Percentiles rank a stretch among this genome's conserved stretches.
phyloP scores from a whole-genome alignment of 2,329 filamentous ascomycete genomes.

The Ophiostoma perfectum region DNA sequence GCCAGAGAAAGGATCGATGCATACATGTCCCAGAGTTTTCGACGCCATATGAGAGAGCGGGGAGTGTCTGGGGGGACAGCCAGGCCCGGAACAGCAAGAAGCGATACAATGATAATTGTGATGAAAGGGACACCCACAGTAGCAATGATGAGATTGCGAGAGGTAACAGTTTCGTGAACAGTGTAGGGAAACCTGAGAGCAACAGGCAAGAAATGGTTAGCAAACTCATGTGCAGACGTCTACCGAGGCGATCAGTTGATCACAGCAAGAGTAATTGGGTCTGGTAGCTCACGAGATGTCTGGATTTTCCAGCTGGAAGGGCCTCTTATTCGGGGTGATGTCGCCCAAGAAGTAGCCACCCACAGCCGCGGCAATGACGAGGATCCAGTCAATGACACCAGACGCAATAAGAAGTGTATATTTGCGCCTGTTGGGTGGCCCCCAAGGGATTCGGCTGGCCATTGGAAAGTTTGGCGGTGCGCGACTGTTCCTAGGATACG shows the following conservation, averaged over 20 bases:
- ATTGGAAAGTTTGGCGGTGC: neutral
- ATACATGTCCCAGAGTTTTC: constrained; percentile 89
- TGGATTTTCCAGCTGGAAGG: constrained; percentile 67
- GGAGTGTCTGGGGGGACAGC: constrained; percentile 60
- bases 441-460: neutral
- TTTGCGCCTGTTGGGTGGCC: neutral
- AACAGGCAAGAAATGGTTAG: constrained; percentile 1
- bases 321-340: constrained; percentile 59
- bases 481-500: neutral
- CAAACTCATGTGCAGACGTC: no score
- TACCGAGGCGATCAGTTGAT: neutral
- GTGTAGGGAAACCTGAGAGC: constrained; percentile 60
- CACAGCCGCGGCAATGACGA: constrained; percentile 55
- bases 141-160: constrained; percentile 59
- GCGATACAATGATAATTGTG: constrained; percentile 62
- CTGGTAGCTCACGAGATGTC: constrained; percentile 59
- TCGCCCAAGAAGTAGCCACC: constrained; percentile 56
- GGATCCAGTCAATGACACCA: constrained; percentile 69
- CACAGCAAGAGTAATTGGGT: neutral
- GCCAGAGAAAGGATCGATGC: constrained; percentile 77
- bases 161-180: constrained; percentile 65
- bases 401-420: constrained; percentile 47
- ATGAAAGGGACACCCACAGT: constrained; percentile 58
- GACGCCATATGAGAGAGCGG: constrained; percentile 62
- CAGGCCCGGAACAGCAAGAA: constrained; percentile 67